Conservation (phyloP, 2,329 filamentous ascomycete species). For the Penicillium sp. region DNA sequence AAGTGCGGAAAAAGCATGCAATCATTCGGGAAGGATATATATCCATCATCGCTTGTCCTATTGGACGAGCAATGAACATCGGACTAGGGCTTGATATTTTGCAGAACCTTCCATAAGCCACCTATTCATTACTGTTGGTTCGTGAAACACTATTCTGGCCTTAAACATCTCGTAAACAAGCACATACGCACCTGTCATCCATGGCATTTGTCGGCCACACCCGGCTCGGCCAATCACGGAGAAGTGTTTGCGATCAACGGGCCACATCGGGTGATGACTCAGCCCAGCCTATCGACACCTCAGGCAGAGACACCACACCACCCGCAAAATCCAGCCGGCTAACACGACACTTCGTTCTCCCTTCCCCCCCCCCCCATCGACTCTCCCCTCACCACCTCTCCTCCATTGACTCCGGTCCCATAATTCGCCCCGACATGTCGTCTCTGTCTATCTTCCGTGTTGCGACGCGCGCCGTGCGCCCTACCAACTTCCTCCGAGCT, state of each 20-base stretch:
- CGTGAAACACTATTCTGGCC: neutral
- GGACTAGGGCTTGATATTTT: neutral
- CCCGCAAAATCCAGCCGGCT: constrained; percentile 41
- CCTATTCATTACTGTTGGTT: too few species aligned
- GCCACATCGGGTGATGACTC: constrained; percentile 28
- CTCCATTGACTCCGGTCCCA: constrained; percentile 27
- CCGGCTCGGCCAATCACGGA: constrained; percentile 30
- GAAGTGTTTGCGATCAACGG: constrained; percentile 28
- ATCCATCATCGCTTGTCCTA: neutral
- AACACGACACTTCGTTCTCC: constrained; percentile 31
- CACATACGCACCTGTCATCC: constrained; percentile 13
- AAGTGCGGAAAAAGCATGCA: neutral
- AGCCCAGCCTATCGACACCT: constrained; percentile 24
- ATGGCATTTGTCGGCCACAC: constrained; percentile 13
- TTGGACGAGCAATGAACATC: neutral
- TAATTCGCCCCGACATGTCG: constrained; percentile 57
- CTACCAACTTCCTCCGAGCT: constrained; percentile 66
- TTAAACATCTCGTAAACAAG: too few species aligned
- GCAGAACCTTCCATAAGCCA: too few species aligned
- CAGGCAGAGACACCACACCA: constrained; percentile 39
- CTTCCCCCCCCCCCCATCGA: constrained; percentile 28
- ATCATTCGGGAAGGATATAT: neutral
- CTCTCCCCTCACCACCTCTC: constrained; percentile 27
- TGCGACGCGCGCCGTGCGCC: constrained; percentile 68
- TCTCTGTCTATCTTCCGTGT: constrained; percentile 71